These are phyloP conservation scores for Lolium rigidum DNA, from an alignment of 176 grass and related monocot species.

Conservation along the genomic window DNA sequence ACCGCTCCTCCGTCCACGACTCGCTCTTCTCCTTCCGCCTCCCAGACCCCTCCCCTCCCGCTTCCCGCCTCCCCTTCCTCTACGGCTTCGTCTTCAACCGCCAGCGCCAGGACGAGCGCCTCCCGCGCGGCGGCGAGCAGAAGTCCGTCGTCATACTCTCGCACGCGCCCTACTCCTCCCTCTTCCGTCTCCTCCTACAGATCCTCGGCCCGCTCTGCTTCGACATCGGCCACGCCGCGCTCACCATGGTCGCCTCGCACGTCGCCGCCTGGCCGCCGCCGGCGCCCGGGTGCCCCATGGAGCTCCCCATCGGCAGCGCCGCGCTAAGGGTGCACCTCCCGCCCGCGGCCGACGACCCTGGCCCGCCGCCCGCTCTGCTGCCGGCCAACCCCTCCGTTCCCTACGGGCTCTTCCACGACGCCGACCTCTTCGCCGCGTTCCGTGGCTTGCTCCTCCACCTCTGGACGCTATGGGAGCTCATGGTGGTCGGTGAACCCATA, in stretches of 20 bases:
- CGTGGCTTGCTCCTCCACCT: conserved; percentile 83
- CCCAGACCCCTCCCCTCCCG: conserved; percentile 47
- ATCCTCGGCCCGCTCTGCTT: conserved; percentile 98
- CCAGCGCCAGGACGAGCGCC: conserved; percentile 91
- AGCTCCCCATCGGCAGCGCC: conserved; percentile 86
- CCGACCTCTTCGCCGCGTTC: conserved; percentile 85
- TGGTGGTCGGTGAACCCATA: conserved; percentile 77
- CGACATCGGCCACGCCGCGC: conserved; percentile 80
- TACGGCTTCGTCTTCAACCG: conserved; percentile 99
- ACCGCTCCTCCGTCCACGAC: conserved; percentile 90
- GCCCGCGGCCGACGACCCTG: conserved; percentile 51
- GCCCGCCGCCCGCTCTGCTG: conserved; percentile 50
- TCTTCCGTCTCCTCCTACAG: conserved; percentile 86
- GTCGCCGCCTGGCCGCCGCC: conserved; percentile 86
- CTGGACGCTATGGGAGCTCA: conserved; percentile 96
- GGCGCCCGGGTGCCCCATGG: conserved; percentile 61
- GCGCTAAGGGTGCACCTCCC: conserved; percentile 79
- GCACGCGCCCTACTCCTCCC: conserved; percentile 68
- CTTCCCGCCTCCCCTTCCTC: conserved; percentile 49
- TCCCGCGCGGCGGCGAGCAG: conserved; percentile 95
- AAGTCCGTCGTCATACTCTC: conserved; percentile 95
- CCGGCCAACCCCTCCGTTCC: conserved; percentile 70
- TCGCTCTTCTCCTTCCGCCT: conserved; percentile 97
- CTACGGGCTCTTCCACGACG: conserved; percentile 85
- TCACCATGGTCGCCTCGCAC: conserved; percentile 84